Conservation (phyloP, 331 rosid genomes). For the Stylosanthes scabra region DNA sequence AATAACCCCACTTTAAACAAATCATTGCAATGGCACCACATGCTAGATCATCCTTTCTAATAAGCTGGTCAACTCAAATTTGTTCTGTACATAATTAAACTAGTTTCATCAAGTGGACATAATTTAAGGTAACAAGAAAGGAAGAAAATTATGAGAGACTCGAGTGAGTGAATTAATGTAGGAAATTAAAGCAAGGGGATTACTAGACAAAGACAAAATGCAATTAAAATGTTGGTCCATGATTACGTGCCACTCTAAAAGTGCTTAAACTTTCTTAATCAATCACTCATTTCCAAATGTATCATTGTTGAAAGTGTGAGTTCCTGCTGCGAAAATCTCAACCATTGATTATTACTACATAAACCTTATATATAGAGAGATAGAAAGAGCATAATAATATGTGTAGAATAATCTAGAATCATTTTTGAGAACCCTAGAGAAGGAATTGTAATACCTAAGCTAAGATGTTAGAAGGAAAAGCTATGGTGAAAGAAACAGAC, state of each 20-base stretch:
- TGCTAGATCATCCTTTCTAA: background rate
- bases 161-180: background rate
- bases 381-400: too few relatives aligned
- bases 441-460: background rate
- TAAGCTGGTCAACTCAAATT: background rate
- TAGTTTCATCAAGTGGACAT: too few relatives aligned
- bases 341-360: constrained; percentile 20
- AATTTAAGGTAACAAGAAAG: too few relatives aligned
- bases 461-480: constrained; percentile 82
- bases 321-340: constrained; percentile 21
- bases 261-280: background rate
- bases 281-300: constrained; percentile 10
- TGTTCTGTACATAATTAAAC: too few relatives aligned
- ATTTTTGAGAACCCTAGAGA: constrained; percentile 26
- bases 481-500: constrained; percentile 58
- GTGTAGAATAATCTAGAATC: background rate
- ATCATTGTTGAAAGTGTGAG: constrained; percentile 18
- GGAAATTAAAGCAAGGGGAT: background rate
- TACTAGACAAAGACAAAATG: too few relatives aligned
- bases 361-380: background rate
- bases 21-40: background rate
- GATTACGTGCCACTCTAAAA: constrained; percentile 35
- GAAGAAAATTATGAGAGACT: background rate
- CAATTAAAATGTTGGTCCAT: constrained; percentile 4
- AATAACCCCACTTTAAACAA: background rate